Percentiles rank a stretch among this genome's conserved stretches.
These are phyloP conservation scores for Trichocladium uniseriatum DNA, from an alignment of 495 filamentous ascomycete species.

Conservation along the genomic window DNA sequence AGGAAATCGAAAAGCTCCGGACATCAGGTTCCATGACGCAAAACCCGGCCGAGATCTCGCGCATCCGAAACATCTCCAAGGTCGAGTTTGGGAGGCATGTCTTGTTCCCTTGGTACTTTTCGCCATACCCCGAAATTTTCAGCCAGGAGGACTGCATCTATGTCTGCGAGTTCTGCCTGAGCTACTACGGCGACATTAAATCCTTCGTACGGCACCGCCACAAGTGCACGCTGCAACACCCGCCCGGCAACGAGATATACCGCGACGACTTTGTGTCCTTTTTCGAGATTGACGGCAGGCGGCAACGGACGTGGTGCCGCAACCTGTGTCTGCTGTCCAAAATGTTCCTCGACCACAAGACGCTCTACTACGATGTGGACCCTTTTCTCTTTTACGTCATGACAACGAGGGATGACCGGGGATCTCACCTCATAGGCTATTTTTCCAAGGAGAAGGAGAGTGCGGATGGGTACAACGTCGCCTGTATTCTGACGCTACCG, in stretches of 20 bases:
- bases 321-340: conserved; percentile 92
- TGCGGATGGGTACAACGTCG: conserved; percentile 92
- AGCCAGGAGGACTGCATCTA: conserved; percentile 80
- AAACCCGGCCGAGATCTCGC: conserved; percentile 92
- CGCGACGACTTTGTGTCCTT: conserved; percentile 90
- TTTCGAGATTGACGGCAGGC: conserved; percentile 91
- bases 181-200: conserved; percentile 71
- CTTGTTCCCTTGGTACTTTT: conserved; percentile 97
- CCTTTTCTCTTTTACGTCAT: conserved; percentile 99
- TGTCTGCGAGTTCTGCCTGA: conserved; percentile 96
- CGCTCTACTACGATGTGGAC: conserved; percentile 98
- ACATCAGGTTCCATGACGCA: conserved; percentile 96
- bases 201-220: conserved; percentile 74
- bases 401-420: conserved; percentile 74
- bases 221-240: conserved; percentile 88
- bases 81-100: conserved; percentile 91
- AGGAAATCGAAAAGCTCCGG: conserved; percentile 91
- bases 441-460: conserved; percentile 98
- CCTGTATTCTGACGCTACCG: conserved; percentile 91
- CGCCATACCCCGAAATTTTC: conserved; percentile 84
- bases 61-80: conserved; percentile 83
- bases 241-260: conserved; percentile 96
- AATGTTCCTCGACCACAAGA: conserved; percentile 97
- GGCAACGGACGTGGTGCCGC: conserved; percentile 95
- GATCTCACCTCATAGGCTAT: conserved; percentile 89